phyloP scores from a whole-genome alignment of 306 rosid species.

The Citrullus colocynthis region DNA sequence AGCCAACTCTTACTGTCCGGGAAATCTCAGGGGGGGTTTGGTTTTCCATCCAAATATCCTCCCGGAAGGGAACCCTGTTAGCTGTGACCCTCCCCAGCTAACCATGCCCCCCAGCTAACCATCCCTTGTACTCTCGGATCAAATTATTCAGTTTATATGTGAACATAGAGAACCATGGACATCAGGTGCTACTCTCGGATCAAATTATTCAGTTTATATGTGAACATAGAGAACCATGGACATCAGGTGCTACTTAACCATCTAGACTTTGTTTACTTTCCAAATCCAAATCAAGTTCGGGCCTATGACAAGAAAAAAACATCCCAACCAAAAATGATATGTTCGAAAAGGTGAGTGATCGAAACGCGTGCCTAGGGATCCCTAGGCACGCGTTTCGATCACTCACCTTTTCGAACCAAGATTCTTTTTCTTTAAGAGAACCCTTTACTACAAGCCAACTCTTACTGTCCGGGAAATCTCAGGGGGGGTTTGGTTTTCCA shows the following conservation, averaged over 20 bases:
- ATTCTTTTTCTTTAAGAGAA: background rate
- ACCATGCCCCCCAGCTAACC: background rate
- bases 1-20: background rate
- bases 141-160: no score
- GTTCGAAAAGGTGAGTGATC: no score
- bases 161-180: no score
- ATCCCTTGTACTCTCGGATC: background rate
- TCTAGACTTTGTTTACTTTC: background rate
- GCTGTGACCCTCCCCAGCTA: background rate
- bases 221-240: background rate
- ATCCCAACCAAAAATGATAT: background rate
- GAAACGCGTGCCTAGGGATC: no score
- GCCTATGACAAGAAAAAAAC: background rate
- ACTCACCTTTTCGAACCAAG: background rate
- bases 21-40: background rate
- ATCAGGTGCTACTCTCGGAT: no score
- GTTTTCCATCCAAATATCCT: background rate
- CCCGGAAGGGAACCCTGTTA: background rate
- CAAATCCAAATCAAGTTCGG: background rate
- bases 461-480: background rate
- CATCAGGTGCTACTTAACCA: background rate
- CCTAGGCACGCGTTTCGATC: background rate
- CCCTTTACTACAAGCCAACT: background rate
- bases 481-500: background rate
- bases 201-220: background rate